Evolutionary conservation across 495 filamentous ascomycete species (phyloP), one percentile per base, ranked within the genome.

Genomic region (Symbiotaphrina buchneri): DNA sequence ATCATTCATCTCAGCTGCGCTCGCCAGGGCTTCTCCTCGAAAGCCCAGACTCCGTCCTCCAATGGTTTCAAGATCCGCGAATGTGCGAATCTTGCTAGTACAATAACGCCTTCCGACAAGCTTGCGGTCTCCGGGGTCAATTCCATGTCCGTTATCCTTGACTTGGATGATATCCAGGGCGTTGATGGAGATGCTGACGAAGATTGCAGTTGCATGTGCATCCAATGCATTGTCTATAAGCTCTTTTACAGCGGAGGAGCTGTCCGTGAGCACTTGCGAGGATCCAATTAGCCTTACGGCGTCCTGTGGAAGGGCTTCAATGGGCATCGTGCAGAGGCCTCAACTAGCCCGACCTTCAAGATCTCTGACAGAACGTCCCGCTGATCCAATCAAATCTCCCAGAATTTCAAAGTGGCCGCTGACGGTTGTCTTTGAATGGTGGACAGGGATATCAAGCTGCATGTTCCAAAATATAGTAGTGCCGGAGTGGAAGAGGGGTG

Each of bases 201-300:
- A 59, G 22, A 95, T 58, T 0, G 66, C 66, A 2, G 73, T 69
- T 4, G 85, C 76, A 16, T 61, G 61, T 3, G 85, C 77, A 48
- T 95, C 87, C 6, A 95, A 57, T 13, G 80, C 68, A 47, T 97
- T 97, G 36, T 97, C 87, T 20, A 97, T 43, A 6, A 95, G 65
- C 44, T 97, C 87, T 47, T 97, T 97, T 31, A 90, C 64, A 10
- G 93, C 55, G 4, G 69, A 68, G 32, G 60, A 60, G 6, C 84
- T 59, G 29, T 79, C 72, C 3, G 71, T 65, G 37, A 94, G 68
- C 34, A 61, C 65, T 38, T 81, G 67, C 14, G 70, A 55, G 5
- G 82, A 78, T 32, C 75, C 71, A 30, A 94, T 67, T 22, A 66
- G 63, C 23, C 61, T 64, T 30, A 71, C 52, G 27, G 76, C 68